Base-by-base conservation (phyloP, 352 stramenopile genomes). In the Elongisporangium prolatum region DNA sequence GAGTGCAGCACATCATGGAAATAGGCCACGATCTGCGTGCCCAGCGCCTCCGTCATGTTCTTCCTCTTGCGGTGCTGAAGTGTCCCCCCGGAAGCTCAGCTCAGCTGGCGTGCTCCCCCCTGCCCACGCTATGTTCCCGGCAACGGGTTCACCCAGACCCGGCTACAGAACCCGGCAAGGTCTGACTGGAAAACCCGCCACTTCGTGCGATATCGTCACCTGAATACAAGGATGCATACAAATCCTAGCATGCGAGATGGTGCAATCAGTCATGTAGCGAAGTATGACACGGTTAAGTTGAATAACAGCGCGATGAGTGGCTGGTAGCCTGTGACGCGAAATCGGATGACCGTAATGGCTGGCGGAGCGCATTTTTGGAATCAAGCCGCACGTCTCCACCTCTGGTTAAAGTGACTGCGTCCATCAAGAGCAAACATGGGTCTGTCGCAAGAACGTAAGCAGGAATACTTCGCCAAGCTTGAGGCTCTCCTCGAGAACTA, bases 401-500 rank as follows among this genome's bases (percentile, higher is more conserved):
- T 65, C 66, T 79, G 85, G 83, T 95, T 92, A 77, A 95, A 93
- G 75, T 68, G 85, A 95, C 80, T 95, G 80, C 85, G 85, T 89
- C 73, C 69, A 65, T 63, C 69, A 57, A 65, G 34, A 69, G 56
- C 38, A 59, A 77, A 61, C 71, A 98, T 98, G 93, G 91, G 91
- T 91, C 89, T 98, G 67, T 97, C 94, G 63, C 79, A 95, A 65
- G 91, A 98, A 97, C 96, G 96, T 77, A 99, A 99, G 85, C 80
- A 91, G 65, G 96, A 98, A 65, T 99, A 99, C 89, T 99, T 99
- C 78, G 72, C 75, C 48, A 93, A 94, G 63, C 92, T 99, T 67
- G 97, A 99, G 83, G 57, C 78, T 44, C 84, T 99, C 50, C 87
- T 99, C 57, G 83, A 95, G 52, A 93, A 87, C 58, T 99, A 98